Percentiles rank a stretch among this genome's conserved stretches.
Evolutionary conservation across 495 filamentous ascomycete genomes (phyloP).

Genomic region (Annulohypoxylon nitens): DNA sequence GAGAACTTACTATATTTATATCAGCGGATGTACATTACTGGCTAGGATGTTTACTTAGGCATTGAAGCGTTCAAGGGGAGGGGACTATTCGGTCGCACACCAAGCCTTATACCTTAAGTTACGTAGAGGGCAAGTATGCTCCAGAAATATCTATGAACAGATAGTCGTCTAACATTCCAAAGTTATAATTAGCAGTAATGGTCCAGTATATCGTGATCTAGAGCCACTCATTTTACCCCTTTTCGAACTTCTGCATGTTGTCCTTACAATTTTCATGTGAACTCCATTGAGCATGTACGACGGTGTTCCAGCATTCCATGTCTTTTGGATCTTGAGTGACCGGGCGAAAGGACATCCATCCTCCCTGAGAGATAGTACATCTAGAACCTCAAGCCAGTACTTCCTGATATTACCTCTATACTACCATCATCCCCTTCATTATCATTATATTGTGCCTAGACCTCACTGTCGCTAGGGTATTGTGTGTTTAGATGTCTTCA

Average conservation of each 20-base stretch:
- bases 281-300: not conserved
- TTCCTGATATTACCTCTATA: not conserved
- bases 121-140: not conserved
- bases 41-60: not conserved
- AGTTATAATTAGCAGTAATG: not conserved
- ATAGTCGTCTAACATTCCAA: not conserved
- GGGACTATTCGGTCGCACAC: not conserved
- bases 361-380: not conserved
- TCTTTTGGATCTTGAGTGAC: not conserved
- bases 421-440: not conserved
- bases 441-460: slow-evolving; percentile 1
- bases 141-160: not conserved
- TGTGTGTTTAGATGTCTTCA: not conserved
- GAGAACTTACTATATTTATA: too few species aligned
- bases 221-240: not conserved
- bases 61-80: not conserved
- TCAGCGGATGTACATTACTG: too few species aligned
- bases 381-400: not conserved
- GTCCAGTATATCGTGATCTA: not conserved
- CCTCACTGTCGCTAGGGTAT: not conserved
- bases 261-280: not conserved
- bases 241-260: not conserved
- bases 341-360: not conserved
- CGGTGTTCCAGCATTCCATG: not conserved
- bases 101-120: not conserved